Evolutionary conservation across 1,139 yeast genomes (phyloP), one percentile per base, ranked within the genome.

Genomic region (Hansenula sp.): DNA sequence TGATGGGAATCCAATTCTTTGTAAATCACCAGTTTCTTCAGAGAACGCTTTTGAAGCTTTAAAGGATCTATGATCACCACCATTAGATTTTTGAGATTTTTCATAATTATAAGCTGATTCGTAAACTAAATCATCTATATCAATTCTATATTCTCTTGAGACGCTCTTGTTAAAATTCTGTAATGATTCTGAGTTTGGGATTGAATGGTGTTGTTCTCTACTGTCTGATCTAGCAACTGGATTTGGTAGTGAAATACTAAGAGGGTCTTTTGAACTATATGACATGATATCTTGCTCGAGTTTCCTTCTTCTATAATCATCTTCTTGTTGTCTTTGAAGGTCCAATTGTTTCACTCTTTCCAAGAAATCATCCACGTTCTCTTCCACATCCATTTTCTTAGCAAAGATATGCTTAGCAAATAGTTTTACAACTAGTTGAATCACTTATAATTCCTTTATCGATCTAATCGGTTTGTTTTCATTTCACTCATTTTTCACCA

Each of bases 21-120:
- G 10, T 17, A 29, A 14, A 3, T 22, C 33, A 14, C 17, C 24
- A 25, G 16, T 32, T 2, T n/a, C n/a, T n/a, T n/a, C n/a, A n/a
- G n/a, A n/a, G n/a, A n/a, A n/a, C n/a, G n/a, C n/a, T n/a, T n/a
- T n/a, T n/a, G 33, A 11, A 4, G 29, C 16, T 20, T 17, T 14
- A 11, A 27, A 17, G 3, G 7, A 6, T 6, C 26, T 4, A 19
- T 33, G 18, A 17, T 19, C 27, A 21, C 4, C 27, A 8, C 16
- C 28, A 32, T n/a, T 9, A 29, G 54, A 9, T 51, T 52, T 41
- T 19, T 36, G 25, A 1, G 63, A 55, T 45, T 55, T 59, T 27
- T 65, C 67, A 44, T 60, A 65, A 41, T 62, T 65, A 39, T 64
- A 65, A 0, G 69, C 69, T 28, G 67, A 61, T 39, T 53, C 55